Evolutionary conservation across 1,284 basidiomycete species (phyloP).

Genomic region (Cryptococcus sp.): DNA sequence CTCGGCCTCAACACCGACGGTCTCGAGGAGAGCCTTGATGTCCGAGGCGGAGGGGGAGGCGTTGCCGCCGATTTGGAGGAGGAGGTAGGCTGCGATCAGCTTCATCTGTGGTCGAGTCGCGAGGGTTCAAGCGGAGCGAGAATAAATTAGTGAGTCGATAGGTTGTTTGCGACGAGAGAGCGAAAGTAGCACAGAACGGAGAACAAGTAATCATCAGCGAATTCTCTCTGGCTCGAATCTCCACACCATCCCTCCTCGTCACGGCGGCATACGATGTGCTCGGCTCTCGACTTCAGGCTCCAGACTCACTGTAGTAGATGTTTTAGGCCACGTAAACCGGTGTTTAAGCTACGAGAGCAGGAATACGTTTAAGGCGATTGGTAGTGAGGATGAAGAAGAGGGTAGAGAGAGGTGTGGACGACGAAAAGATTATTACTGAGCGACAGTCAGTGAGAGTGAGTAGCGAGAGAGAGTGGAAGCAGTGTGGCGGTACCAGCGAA

Average conservation of each 20-base stretch:
- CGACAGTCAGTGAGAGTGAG: neutral
- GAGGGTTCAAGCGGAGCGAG: neutral
- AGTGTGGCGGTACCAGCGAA: neutral
- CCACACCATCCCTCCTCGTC: too few relatives aligned
- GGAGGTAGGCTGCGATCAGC: slow-evolving; percentile 96
- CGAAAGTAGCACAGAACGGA: too few relatives aligned
- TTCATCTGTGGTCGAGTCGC: too few relatives aligned
- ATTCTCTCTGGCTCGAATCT: too few relatives aligned
- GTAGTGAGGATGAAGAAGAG: too few relatives aligned
- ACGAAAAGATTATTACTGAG: neutral
- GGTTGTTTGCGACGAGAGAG: too few relatives aligned
- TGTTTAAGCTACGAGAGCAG: slow-evolving; percentile 51
- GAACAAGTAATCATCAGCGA: too few relatives aligned
- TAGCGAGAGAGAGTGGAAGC: neutral
- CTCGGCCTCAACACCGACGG: slow-evolving; percentile 89
- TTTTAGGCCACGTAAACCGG: slow-evolving; percentile 48
- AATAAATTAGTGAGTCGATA: too few relatives aligned
- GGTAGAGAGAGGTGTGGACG: neutral
- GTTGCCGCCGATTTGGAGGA: slow-evolving; percentile 95
- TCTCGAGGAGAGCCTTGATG: slow-evolving; percentile 82
- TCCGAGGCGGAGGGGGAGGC: slow-evolving; percentile 81
- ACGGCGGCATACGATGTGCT: neutral
- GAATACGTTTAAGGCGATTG: slow-evolving; percentile 23
- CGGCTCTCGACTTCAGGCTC: neutral
- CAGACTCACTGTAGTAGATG: slow-evolving; percentile 24